Base-by-base conservation (phyloP, 225 moss, liverwort and hornwort genomes). In the Pseudoscleropodium purum region DNA sequence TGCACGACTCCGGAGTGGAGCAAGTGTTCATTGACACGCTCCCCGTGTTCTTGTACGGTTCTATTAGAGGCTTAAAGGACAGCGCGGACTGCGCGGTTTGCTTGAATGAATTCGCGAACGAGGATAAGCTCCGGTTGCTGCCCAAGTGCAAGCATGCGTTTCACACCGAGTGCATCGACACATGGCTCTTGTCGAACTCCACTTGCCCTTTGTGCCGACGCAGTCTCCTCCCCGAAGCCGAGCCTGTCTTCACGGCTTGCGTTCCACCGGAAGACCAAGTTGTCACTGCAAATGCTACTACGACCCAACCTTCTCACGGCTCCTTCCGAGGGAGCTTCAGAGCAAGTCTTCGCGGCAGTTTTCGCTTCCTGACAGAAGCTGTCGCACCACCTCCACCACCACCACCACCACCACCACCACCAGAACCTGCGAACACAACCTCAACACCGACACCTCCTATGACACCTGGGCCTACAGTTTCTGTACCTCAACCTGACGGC, bases 71-170 rank as follows among this genome's bases (percentile, higher is more conserved):
- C 18, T 79, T 94, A 36, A 94, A 94, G 63, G 94, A 94, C 8
- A 93, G 94, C 51, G 94, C 94, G 34, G 97, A 96, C 80, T 97
- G 96, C 78, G 90, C 99, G 18, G 95, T 99, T 23, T 99, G 99
- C 74, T 92, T 99, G 90, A 96, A 88, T 86, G 99, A 99, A 81
- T 97, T 99, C 87, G 89, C 57, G 20, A 95, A 99, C 84, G 94
- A 95, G 85, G 96, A 99, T 49, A 89, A 90, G 52, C 91, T 99
- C 45, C 91, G 99, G 73, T 90, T 99, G 15, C 84, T 99, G 27
- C 97, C 99, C 45, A 95, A 92, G 79, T 99, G 97, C 91, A 96
- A 94, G 69, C 99, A 99, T 43, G 93, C 95, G 33, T 99, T 99
- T 45, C 99, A 99, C 89, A 89, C 94, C 24, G 95, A 94, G 30